Evolutionary conservation across 805 yeast genomes (phyloP), one percentile per base, ranked within the genome.

Genomic region (Starmerella floris): DNA sequence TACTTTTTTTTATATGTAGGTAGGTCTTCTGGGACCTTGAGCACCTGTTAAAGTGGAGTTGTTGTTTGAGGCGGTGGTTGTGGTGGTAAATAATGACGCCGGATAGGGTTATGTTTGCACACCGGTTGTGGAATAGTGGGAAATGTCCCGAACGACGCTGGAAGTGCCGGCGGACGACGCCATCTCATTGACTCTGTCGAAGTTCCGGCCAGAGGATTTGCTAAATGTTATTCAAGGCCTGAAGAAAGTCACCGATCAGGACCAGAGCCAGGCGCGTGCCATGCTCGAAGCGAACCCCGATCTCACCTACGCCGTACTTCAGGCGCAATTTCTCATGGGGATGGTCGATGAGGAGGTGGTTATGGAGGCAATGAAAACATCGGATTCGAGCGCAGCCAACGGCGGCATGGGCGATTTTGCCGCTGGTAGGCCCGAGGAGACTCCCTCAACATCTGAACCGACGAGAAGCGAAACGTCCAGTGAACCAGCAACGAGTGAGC

Each of bases 271-370:
- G 44, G 79, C 79, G 65, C 72, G 68, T 41, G 69, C 69, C 28
- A 62, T 84, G 31, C 65, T 84, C 21, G 68, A 69, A 22, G 75
- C 73, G 46, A 75, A 77, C 52, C 88, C 91, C 0, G 94, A 83
- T 54, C 64, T 85, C 40, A 63, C 80, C 2, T 83, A 77, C 56
- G 84, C 91, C 0, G 62, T 84, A 26, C 82, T 84, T 1, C 94
- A 85, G 56, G 67, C 78, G 1, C 61, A 82, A 42, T 58, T 77
- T 47, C 59, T 58, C 46, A 61, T 62, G 54, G 67, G 62, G 22
- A 55, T 57, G 31, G 62, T 56, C 15, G 59, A 55, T 33, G 62
- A 58, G 27, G 46, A 46, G 9, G 54, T 53, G 3, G 50, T 55
- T 8, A 34, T 44, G 20, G 46, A 55, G n/a, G 53, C 51, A 1